phyloP scores from a whole-genome alignment of 441 rosid genomes.

The Jatropha multifida region DNA sequence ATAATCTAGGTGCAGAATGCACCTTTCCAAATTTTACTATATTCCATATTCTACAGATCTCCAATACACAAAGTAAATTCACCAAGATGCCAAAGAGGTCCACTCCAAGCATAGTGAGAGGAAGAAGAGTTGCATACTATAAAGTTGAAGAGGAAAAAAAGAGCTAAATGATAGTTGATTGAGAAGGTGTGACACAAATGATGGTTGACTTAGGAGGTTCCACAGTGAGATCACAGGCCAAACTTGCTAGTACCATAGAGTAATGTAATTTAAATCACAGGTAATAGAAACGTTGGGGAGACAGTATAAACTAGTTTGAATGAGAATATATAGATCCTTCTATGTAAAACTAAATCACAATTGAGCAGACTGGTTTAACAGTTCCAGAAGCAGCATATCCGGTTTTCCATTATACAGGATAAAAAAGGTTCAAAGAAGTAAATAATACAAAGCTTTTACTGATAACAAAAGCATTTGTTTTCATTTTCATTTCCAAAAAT shows the following conservation, averaged over 20 bases:
- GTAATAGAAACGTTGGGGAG: background rate
- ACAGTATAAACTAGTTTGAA: background rate
- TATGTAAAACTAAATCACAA: background rate
- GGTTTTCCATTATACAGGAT: slow-evolving; percentile 1
- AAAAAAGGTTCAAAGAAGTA: background rate
- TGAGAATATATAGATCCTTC: background rate
- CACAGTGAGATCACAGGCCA: background rate
- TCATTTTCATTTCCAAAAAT: background rate
- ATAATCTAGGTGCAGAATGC: background rate
- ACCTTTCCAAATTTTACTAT: background rate
- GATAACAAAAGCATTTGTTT: background rate
- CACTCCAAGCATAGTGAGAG: background rate
- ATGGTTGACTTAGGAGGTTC: background rate
- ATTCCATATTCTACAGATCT: background rate
- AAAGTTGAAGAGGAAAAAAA: background rate
- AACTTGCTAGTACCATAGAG: background rate
- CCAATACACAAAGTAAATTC: background rate
- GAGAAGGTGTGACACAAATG: no score
- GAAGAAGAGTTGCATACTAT: background rate
- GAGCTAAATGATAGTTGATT: no score
- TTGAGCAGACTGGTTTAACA: background rate
- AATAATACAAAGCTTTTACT: background rate
- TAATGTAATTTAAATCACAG: background rate
- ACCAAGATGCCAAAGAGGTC: background rate
- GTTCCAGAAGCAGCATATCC: background rate